phyloP scores from a whole-genome alignment of 2,329 filamentous ascomycete genomes.

The Colletotrichum salicis region DNA sequence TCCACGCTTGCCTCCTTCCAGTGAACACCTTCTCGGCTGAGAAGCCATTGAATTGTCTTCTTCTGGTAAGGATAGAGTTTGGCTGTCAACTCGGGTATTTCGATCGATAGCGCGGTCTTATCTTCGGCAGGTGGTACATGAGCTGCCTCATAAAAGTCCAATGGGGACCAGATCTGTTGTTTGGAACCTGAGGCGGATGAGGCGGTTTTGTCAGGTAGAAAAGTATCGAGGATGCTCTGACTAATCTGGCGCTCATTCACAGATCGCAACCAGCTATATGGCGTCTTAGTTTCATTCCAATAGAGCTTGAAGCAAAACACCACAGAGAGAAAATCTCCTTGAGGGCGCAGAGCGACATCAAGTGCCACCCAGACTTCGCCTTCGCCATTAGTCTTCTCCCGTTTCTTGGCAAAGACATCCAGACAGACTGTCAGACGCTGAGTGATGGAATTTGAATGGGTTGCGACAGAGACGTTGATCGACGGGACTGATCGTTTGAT shows the following conservation, averaged over 20 bases:
- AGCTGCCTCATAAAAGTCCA: conserved; percentile 76
- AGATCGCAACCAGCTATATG: conserved; percentile 44
- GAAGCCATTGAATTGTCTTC: conserved; percentile 75
- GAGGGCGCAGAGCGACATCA: conserved; percentile 44
- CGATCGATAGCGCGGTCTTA: conserved; percentile 48
- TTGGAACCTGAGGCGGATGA: conserved; percentile 36
- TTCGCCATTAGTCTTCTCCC: conserved; percentile 31
- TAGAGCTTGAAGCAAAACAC: conserved; percentile 49
- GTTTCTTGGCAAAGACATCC: conserved; percentile 19
- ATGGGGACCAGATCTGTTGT: conserved; percentile 52
- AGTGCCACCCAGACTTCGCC: conserved; percentile 47
- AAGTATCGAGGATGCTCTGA: conserved; percentile 48
- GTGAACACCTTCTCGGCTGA: conserved; percentile 71
- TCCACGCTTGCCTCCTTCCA: conserved; percentile 48
- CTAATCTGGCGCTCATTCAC: conserved; percentile 45
- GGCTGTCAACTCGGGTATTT: conserved; percentile 57
- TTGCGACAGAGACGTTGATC: conserved; percentile 8
- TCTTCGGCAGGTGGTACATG: conserved; percentile 66
- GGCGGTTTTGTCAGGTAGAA: conserved; percentile 46
- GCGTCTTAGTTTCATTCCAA: conserved; percentile 54
- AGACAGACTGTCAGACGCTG: conserved; percentile 31
- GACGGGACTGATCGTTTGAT: neutral
- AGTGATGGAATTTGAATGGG: neutral
- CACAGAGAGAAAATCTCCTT: conserved; percentile 41
- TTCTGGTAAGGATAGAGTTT: conserved; percentile 78